These are phyloP conservation scores for Aspergillus quadrilineatus DNA, from an alignment of 2,329 filamentous ascomycete genomes.

Conservation along the genomic window DNA sequence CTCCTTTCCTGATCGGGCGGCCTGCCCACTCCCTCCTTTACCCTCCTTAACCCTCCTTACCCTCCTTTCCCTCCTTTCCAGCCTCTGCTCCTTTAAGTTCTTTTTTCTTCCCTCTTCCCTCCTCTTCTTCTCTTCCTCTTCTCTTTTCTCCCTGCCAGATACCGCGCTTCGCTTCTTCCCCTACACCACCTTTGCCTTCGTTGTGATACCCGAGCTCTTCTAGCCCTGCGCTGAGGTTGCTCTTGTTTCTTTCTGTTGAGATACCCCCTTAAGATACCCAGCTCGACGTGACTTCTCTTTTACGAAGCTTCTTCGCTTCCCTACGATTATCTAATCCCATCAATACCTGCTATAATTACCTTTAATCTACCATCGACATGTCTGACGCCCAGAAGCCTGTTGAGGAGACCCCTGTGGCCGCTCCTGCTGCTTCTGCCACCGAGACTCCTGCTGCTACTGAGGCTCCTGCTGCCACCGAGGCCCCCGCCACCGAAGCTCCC, in stretches of 20 bases:
- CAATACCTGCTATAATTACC: conserved; percentile 21
- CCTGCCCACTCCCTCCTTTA: conserved; percentile 5
- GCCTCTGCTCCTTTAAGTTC: conserved; percentile 22
- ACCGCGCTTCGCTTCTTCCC: conserved; percentile 17
- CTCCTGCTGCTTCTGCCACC: conserved; percentile 39
- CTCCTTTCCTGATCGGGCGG: conserved; percentile 24
- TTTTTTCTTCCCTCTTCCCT: conserved; percentile 28
- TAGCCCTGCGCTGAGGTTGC: conserved; percentile 30
- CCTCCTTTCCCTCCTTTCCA: conserved; percentile 16
- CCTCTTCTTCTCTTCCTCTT: conserved; percentile 24
- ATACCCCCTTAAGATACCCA: conserved; percentile 34
- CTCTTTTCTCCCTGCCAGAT: conserved; percentile 24
- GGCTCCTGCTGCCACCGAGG: conserved; percentile 34
- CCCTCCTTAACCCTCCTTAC: conserved; percentile 2
- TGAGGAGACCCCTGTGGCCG: conserved; percentile 55
- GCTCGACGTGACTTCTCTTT: conserved; percentile 17
- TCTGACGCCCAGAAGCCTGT: conserved; percentile 71
- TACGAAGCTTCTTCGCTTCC: conserved; percentile 22
- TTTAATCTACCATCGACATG: conserved; percentile 50
- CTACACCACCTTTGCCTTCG: conserved; percentile 24
- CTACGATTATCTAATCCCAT: conserved; percentile 20
- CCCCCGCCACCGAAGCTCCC: conserved; percentile 31
- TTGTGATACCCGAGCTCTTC: conserved; percentile 44
- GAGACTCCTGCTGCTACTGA: conserved; percentile 40
- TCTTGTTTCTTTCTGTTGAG: conserved; percentile 35